Base-by-base conservation (phyloP, 2,329 filamentous ascomycete genomes). In the Ascochyta fabae region DNA sequence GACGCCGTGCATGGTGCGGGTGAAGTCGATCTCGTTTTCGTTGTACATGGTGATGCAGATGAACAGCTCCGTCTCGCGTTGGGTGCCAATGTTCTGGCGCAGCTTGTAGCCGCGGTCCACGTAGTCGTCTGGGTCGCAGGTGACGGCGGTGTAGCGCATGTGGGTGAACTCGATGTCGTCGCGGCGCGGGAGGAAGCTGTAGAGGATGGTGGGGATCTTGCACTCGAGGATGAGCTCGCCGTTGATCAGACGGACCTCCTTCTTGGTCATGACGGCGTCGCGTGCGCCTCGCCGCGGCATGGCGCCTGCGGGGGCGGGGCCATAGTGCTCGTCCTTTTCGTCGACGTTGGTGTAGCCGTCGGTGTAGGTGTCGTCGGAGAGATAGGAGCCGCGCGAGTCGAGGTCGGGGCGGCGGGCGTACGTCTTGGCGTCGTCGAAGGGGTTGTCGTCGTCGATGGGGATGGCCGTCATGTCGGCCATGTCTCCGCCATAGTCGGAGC, bases 1-100 rank as follows among this genome's bases (percentile, higher is more conserved):
- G 53, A 99, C 91, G 51, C 94, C 95, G 75, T 98, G 92, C 94
- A 99, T 98, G 0, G 95, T 99, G 42, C 95, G 87, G 6, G 95
- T 97, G 68, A 99, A 99, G 71, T 92, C 87, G 67, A 96, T 91
- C 73, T 98, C 95, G 77, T 97, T 91, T 78, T 99, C 95, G 77
- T 99, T 99, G 81, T 97, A 98, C 95, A 98, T 98, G 67, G 95
- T 99, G 59, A 99, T 83, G 73, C 93, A 96, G 68, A 99, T 96
- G 74, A 98, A 95, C 7, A 99, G 80, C 77, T 99, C 95, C 0
- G 94, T 98, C 76, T 98, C 93, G 60, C 95, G 87, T 26, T 88
- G 81, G 0, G 91, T 96, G 41, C 92, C 92, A 58, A 97, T 92
- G 70, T 91, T 91, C 76, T 98, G 95, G 49, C 95, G 89, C 68